A percentile compares a stretch with the other conserved stretches of the same genome.
These are phyloP conservation scores for Graphilbum sp. DNA, from an alignment of 2,329 filamentous ascomycete genomes.

Conservation along the genomic window DNA sequence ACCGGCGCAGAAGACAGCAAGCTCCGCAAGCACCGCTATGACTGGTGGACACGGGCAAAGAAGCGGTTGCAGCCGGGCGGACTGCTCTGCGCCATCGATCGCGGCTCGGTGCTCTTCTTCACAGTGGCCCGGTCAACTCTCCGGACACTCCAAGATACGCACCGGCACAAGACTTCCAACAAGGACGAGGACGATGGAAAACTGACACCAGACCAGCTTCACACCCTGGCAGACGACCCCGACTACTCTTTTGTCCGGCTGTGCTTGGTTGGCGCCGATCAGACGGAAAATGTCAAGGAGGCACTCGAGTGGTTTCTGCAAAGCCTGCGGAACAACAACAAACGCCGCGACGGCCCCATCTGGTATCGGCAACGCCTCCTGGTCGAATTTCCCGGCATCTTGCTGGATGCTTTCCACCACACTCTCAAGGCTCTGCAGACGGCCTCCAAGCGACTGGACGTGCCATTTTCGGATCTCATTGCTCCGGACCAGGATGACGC, in stretches of 20 bases:
- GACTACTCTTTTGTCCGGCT: conserved; percentile 16
- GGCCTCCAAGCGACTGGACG: conserved; percentile 24
- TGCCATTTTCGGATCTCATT: conserved; percentile 34
- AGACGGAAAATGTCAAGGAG: not conserved
- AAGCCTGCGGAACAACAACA: conserved; percentile 14
- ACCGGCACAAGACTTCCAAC: not conserved
- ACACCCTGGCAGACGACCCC: conserved; percentile 17
- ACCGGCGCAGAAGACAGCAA: too few relatives aligned
- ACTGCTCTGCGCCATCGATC: conserved; percentile 31
- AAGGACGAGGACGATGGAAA: not conserved
- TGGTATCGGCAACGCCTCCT: conserved; percentile 15
- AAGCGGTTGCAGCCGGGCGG: conserved; percentile 31
- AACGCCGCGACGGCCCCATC: conserved; percentile 12
- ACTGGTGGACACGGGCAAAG: conserved; percentile 34
- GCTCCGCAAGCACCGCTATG: conserved; percentile 20
- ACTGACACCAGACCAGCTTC: too few relatives aligned
- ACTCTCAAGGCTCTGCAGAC: conserved; percentile 38
- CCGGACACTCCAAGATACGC: conserved; percentile 7
- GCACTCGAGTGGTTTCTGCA: not conserved
- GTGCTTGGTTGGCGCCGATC: not conserved
- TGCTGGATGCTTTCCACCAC: conserved; percentile 40
- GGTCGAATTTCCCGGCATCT: conserved; percentile 44
- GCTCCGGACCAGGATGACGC: conserved; percentile 14
- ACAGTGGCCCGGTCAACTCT: conserved; percentile 19
- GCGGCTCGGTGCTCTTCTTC: conserved; percentile 23